Conservation (phyloP, 2,329 filamentous ascomycete genomes). For the Fusarium annulatum region DNA sequence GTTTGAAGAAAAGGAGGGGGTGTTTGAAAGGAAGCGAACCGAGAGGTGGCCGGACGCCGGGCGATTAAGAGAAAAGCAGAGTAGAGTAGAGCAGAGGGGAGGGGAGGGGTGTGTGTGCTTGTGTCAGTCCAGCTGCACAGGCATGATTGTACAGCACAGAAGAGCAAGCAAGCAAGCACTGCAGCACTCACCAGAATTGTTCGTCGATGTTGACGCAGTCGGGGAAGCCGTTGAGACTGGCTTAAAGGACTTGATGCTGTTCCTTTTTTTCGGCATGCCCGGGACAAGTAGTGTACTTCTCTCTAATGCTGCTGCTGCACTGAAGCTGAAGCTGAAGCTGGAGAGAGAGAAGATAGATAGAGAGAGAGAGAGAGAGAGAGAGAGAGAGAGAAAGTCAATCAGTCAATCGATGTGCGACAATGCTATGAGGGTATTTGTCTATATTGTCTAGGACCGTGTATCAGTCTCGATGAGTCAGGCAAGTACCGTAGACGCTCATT, state of each 20-base stretch:
- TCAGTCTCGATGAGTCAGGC: conserved; percentile 38
- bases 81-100: not conserved
- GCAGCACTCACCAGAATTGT: conserved; percentile 44
- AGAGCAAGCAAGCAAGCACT: not conserved
- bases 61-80: conserved; percentile 1
- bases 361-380: not conserved
- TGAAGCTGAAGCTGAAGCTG: conserved; percentile 7
- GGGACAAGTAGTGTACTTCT: conserved; percentile 20
- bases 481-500: conserved; percentile 10
- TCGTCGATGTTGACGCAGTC: conserved; percentile 39
- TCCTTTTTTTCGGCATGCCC: conserved; percentile 74
- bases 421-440: conserved; percentile 30
- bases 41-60: conserved; percentile 38
- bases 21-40: conserved; percentile 41
- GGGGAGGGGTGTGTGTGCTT: conserved; percentile 35
- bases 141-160: not conserved
- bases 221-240: conserved; percentile 66
- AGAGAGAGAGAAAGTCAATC: not conserved
- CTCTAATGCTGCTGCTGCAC: not conserved
- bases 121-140: conserved; percentile 5
- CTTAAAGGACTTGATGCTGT: conserved; percentile 66
- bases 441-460: conserved; percentile 29
- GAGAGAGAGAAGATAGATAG: conserved; percentile 15
- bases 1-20: conserved; percentile 32
- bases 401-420: conserved; percentile 24